Evolutionary conservation across 371 early-diverging fungal genomes (phyloP), one percentile per base, ranked within the genome.

Genomic region (Saksenaea oblongispora): DNA sequence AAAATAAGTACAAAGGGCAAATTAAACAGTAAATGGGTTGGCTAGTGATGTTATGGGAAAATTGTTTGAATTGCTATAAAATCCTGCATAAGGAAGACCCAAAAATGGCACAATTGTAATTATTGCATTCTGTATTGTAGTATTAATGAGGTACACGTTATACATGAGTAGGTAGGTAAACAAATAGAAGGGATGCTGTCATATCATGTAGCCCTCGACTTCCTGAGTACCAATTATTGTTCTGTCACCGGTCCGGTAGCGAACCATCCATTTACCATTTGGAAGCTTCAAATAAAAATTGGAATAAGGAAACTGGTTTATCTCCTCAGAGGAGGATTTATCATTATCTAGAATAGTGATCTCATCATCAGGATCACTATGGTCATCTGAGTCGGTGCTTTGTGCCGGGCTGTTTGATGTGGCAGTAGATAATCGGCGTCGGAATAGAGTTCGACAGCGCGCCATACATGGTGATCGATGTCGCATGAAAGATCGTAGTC

Each of bases 371-470:
- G 2, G 1, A 1, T 11, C 11, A 2, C 4, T 31, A 22, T 26
- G 18, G 22, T 47, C 11, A 22, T 47, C 51, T 22, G 51, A 47
- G 22, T 0, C 11, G 4, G 22, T 22, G 22, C 22, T 47, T 22
- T 8, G 22, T 22, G 22, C 22, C 22, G 22, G 51, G 22, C 22
- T 47, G 22, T 47, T 22, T 47, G 51, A 47, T 47, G 35, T 51
- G 35, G 22, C 36, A 11, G 34, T 17, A 31, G 53, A 35, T 13
- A 51, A 61, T 84, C 76, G 4, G 89, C 91, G 51, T 80, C 79
- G 34, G 47, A 31, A 36, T 74, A 65, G 47, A 89, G 87, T 58
- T 90, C 90, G 5, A 87, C 87, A 58, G 90, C 84, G 10, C 89
- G 91, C 69, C 87, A 91, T 17, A 22, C 51, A 47, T 22, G 51